Evolutionary conservation across 805 yeast species (phyloP).

Genomic region (Candida koratica): DNA sequence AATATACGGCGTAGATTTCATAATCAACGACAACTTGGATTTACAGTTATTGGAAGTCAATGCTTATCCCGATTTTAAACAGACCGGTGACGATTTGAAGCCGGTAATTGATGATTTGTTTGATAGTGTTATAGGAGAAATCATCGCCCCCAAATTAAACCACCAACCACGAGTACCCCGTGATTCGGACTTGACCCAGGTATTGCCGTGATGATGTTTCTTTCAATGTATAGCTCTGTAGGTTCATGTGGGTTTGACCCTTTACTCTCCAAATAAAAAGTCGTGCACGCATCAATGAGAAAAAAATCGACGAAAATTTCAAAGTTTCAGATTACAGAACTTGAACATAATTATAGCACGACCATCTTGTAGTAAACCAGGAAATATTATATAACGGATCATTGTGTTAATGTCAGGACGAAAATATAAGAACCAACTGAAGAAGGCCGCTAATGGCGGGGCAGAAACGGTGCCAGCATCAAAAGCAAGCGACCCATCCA

Average conservation of each 20-base stretch:
- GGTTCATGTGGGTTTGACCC: background rate
- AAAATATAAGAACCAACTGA: slow-evolving; percentile 46
- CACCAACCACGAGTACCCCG: slow-evolving; percentile 12
- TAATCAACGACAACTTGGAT: slow-evolving; percentile 53
- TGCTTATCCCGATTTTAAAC: slow-evolving; percentile 95
- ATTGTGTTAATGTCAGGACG: slow-evolving; percentile 24
- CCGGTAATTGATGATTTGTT: slow-evolving; percentile 63
- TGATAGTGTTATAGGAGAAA: slow-evolving; percentile 46
- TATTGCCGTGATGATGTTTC: slow-evolving; percentile 32
- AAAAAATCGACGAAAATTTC: slow-evolving; percentile 10
- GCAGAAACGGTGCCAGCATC: slow-evolving; percentile 15
- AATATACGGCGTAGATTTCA: slow-evolving; percentile 83
- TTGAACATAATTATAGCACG: too few species aligned
- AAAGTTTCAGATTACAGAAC: slow-evolving; percentile 7
- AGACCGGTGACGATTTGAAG: slow-evolving; percentile 79
- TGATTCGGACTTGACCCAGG: slow-evolving; percentile 30
- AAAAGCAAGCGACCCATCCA: slow-evolving; percentile 6
- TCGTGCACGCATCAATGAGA: background rate
- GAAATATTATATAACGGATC: slow-evolving; percentile 3
- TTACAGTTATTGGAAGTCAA: slow-evolving; percentile 79
- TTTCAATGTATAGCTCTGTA: background rate
- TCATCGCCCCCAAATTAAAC: slow-evolving; percentile 48
- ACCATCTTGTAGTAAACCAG: too few species aligned
- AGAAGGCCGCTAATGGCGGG: slow-evolving; percentile 29
- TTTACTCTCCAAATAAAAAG: background rate